Base-by-base conservation (phyloP, 2,329 filamentous ascomycete species). In the Talaromyces atroroseus region DNA sequence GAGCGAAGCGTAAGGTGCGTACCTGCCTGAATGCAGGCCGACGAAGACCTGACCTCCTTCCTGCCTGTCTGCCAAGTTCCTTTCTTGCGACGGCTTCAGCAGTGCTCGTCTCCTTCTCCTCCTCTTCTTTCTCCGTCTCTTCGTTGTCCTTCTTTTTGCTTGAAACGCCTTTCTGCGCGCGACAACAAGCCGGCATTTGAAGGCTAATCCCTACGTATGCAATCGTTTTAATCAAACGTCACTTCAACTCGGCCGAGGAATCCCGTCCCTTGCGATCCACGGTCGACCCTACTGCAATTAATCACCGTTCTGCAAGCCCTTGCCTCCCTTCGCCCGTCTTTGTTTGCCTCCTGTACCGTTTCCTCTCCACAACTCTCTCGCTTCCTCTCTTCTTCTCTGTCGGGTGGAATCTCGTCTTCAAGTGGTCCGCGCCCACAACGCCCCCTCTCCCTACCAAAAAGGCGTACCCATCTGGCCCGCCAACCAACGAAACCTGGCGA, bases 211-310 rank as follows among this genome's bases (percentile, higher is more conserved):
- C 50, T 52, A 44, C 42, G 42, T 45, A 52, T 36, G 38, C 38
- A 34, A 52, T 44, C 16, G 3, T n/a, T 38, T 38, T 16, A n/a
- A 18, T 4, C 16, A 40, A 47, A 29, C 44, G 38, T 54, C 44
- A 36, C 38, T n/a, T n/a, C n/a, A n/a, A 10, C 44, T 23, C 32
- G 32, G 42, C 32, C 45, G 52, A 47, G 52, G 21, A 40, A 40
- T 49, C 40, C 50, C 36, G 56, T 54, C 56, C 56, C 56, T 54
- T 54, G 56, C 56, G 50, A 57, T 53, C 55, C 55, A 57, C 49
- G 49, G 42, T 48, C 36, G 32, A 48, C 34, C n/a, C 38, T 40
- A 29, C 56, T 49, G 36, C 24, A 34, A 16, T 36, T 50, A 57
- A 38, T 57, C 50, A 50, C 26, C 56, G 50, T 49, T 44, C 49